Conservation (phyloP, 169 alveolate species). For the Cryptosporidium bovis region DNA sequence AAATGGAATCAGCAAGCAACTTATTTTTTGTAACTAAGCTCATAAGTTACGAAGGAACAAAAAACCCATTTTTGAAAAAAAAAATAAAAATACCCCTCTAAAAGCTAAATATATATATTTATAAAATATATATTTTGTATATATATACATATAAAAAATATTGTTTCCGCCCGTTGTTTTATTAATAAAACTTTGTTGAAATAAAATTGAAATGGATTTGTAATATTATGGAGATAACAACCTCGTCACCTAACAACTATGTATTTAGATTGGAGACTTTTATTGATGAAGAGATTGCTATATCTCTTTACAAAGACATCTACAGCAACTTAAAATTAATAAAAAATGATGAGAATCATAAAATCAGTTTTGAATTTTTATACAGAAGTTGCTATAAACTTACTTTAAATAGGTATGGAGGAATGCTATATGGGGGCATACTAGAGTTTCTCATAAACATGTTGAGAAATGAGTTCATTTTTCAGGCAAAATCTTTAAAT, state of each 20-base stretch:
- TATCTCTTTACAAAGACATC: constrained; percentile 26
- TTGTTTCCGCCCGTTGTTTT: constrained; percentile 14
- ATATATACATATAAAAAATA: no score
- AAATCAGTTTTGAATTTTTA: constrained; percentile 64
- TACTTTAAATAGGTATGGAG: constrained; percentile 68
- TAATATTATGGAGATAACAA: neutral
- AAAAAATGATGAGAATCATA: constrained; percentile 41
- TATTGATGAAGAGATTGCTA: constrained; percentile 54
- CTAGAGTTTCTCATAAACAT: constrained; percentile 21
- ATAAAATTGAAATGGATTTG: constrained; percentile 8
- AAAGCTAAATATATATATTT: neutral
- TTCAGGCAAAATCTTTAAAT: neutral
- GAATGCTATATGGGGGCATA: constrained; percentile 64
- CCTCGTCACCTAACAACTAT: neutral
- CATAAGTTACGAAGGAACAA: constrained; percentile 18
- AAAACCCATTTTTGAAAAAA: neutral
- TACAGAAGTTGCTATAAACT: constrained; percentile 70
- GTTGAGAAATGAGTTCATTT: neutral
- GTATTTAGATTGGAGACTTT: constrained; percentile 12
- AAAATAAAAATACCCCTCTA: constrained; percentile 38
- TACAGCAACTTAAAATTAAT: constrained; percentile 25
- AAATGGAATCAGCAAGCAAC: constrained; percentile 6
- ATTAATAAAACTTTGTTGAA: neutral
- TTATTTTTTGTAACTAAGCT: constrained; percentile 5
- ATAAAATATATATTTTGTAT: no score